phyloP scores from a whole-genome alignment of 2,329 filamentous ascomycete genomes.

The Pseudohalonectria lignicola region DNA sequence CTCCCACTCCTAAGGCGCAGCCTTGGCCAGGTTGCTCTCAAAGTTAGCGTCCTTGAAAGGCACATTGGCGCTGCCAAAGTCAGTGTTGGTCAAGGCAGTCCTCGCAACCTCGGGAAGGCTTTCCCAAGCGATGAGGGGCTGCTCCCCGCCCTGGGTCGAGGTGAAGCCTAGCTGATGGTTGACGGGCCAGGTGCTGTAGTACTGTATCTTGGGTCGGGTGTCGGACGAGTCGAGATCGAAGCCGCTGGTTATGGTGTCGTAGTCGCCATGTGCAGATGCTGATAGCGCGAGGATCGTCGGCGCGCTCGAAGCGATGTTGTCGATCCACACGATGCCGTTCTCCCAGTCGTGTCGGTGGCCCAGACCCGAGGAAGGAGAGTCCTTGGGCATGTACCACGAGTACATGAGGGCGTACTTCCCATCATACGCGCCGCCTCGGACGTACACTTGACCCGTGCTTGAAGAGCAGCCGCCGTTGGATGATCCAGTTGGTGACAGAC shows the following conservation, averaged over 20 bases:
- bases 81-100: constrained; percentile 21
- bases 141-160: constrained; percentile 20
- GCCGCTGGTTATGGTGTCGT: constrained; percentile 13
- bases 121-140: constrained; percentile 32
- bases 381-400: constrained; percentile 35
- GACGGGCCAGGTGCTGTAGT: constrained; percentile 16
- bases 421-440: constrained; percentile 16
- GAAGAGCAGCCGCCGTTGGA: constrained; percentile 19
- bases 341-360: constrained; percentile 30
- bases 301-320: constrained; percentile 13
- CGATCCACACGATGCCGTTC: constrained; percentile 19
- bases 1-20: background rate
- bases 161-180: constrained; percentile 27
- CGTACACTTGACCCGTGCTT: constrained; percentile 26
- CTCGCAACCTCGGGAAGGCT: constrained; percentile 20
- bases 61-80: constrained; percentile 29
- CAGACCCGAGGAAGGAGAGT: constrained; percentile 21
- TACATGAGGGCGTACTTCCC: constrained; percentile 26
- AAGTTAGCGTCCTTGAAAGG: constrained; percentile 22
- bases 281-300: constrained; percentile 22
- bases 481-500: constrained; percentile 19
- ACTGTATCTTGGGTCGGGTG: constrained; percentile 16
- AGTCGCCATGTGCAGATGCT: constrained; percentile 25
- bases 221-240: constrained; percentile 9
- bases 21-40: constrained; percentile 8